These are phyloP conservation scores for Xylaria hypoxylon DNA, from an alignment of 2,329 filamentous ascomycete genomes.

Conservation along the genomic window DNA sequence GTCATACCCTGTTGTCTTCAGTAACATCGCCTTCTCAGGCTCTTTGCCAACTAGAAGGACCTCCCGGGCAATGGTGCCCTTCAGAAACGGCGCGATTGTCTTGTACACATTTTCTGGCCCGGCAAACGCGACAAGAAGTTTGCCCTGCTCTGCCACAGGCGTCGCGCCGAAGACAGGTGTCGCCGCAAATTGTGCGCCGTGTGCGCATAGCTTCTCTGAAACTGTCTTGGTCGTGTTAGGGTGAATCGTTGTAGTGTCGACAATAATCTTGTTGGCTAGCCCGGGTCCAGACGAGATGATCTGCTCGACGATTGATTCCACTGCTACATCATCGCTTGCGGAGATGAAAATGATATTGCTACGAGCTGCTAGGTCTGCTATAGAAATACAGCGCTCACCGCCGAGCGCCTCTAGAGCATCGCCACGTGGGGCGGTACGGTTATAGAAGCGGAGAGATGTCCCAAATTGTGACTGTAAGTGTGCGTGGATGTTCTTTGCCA, in stretches of 20 bases:
- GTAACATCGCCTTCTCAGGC: conserved; percentile 57
- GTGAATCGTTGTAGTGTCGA: conserved; percentile 64
- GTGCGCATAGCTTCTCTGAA: conserved; percentile 46
- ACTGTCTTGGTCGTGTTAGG: conserved; percentile 54
- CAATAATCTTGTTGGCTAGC: conserved; percentile 56
- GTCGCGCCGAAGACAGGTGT: conserved; percentile 64
- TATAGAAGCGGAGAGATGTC: conserved; percentile 55
- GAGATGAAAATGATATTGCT: conserved; percentile 55
- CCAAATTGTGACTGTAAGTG: conserved; percentile 48
- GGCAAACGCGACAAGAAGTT: conserved; percentile 60
- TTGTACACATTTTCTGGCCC: conserved; percentile 54
- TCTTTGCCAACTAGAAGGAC: conserved; percentile 59
- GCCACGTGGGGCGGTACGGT: conserved; percentile 61
- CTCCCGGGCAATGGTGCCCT: conserved; percentile 56
- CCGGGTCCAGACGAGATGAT: conserved; percentile 41
- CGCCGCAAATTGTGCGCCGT: conserved; percentile 55
- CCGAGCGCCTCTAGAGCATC: conserved; percentile 48
- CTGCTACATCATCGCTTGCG: conserved; percentile 57
- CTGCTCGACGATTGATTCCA: conserved; percentile 50
- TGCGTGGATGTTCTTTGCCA: conserved; percentile 63
- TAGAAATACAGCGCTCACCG: conserved; percentile 41
- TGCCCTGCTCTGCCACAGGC: conserved; percentile 58
- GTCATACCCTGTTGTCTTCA: conserved; percentile 61
- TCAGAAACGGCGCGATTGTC: conserved; percentile 54
- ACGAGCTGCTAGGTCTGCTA: conserved; percentile 47